Evolutionary conservation across 2,329 filamentous ascomycete genomes (phyloP), one percentile per base, ranked within the genome.

Genomic region (Pseudogymnoascus pannorum): DNA sequence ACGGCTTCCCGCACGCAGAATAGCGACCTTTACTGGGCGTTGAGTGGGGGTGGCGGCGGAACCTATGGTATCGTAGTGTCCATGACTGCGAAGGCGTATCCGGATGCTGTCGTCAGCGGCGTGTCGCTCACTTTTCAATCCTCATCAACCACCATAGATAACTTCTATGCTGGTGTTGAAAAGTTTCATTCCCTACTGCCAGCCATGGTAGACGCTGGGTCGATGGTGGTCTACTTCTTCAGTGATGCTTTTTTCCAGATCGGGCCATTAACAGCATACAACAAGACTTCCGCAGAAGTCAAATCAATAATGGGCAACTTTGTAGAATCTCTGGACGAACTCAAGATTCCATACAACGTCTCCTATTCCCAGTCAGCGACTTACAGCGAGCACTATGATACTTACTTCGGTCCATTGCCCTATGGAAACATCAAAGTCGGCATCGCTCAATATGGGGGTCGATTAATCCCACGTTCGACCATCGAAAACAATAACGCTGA

Each of bases 1-100:
- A 77, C 71, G 2, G 82, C 82, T 0, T 79, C 75, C 3, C 75
- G 73, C 0, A 68, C 67, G 0, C 63, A 78, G 31, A 81, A 87
- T 64, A 62, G 74, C 0, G 84, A 87, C 59, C 74, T 88, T 1
- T 87, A 83, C 73, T 88, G 84, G 85, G 86, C 85, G 1, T 71
- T 87, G 1, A 75, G 76, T 42, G 84, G 84, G 3, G 83, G 85
- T 0, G 84, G 85, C 1, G 80, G 78, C 8, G 82, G 83, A 14
- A 86, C 77, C 29, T 87, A 81, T 65, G 84, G 76, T 2, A 75
- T 86, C 1, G 81, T 87, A 1, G 70, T 78, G 14, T 81, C 79
- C 1, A 75, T 86, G 69, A 86, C 81, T 0, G 73, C 79, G 40
- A 81, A 79, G 63, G 76, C 79, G 1, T 75, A 84, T 68, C 71